These are phyloP conservation scores for Tuber microsphaerosporum DNA, from an alignment of 495 filamentous ascomycete species.

Conservation along the genomic window DNA sequence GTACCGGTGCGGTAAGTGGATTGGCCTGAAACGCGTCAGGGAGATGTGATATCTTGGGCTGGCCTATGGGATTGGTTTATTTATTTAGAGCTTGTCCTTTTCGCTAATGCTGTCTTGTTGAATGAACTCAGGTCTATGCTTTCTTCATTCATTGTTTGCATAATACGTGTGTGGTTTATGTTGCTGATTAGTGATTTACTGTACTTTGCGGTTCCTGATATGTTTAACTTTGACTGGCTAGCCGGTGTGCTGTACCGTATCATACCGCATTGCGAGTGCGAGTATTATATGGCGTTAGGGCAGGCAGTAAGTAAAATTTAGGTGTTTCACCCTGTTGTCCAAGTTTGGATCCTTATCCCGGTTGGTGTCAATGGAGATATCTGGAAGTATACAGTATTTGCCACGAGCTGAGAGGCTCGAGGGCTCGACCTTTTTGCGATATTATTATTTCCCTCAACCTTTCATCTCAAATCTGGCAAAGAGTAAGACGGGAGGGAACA, in stretches of 20 bases:
- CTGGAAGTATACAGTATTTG: too few relatives aligned
- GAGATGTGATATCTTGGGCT: not conserved
- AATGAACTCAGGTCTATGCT: too few relatives aligned
- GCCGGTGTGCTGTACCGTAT: not conserved
- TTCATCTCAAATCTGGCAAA: too few relatives aligned
- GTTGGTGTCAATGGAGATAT: not conserved
- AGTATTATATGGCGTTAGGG: not conserved
- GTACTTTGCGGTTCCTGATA: not conserved
- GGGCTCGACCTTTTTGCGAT: too few relatives aligned
- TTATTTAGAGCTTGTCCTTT: not conserved
- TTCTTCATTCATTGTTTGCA: not conserved
- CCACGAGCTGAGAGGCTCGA: too few relatives aligned
- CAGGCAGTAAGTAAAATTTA: not conserved
- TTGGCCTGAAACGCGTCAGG: not conserved
- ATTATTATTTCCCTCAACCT: too few relatives aligned
- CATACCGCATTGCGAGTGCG: not conserved
- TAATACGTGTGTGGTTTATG: not conserved
- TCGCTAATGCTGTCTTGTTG: not conserved
- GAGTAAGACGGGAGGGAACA: too few relatives aligned
- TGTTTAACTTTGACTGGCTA: not conserved
- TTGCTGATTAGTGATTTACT: not conserved
- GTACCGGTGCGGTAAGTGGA: not conserved
- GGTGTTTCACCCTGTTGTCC: not conserved
- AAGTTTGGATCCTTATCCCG: not conserved
- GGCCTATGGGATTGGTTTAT: not conserved